Percentiles rank a stretch among this genome's conserved stretches.
These are phyloP conservation scores for Theileria parva DNA, from an alignment of 169 alveolate genomes.

Conservation along the genomic window DNA sequence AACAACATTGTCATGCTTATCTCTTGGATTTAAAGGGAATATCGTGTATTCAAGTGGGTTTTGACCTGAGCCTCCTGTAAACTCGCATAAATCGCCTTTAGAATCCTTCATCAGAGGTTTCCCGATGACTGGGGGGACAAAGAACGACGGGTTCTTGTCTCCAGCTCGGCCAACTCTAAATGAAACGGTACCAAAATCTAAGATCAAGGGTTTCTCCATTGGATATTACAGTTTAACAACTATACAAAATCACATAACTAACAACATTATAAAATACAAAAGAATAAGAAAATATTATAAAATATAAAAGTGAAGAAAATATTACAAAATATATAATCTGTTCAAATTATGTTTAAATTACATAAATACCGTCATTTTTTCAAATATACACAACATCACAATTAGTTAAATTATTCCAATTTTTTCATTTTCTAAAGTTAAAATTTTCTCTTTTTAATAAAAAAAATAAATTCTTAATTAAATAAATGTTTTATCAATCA, in stretches of 20 bases:
- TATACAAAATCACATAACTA: neutral
- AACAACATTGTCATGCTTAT: constrained; percentile 71
- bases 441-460: too few species aligned
- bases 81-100: constrained; percentile 44
- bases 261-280: neutral
- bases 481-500: too few species aligned
- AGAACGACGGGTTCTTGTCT: constrained; percentile 69
- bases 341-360: too few species aligned
- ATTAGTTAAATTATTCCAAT: neutral
- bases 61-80: constrained; percentile 38
- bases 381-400: too few species aligned
- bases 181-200: constrained; percentile 74
- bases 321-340: neutral
- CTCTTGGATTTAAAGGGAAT: constrained; percentile 73
- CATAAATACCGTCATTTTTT: too few species aligned
- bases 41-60: constrained; percentile 70
- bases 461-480: too few species aligned
- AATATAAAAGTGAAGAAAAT: neutral
- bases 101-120: constrained; percentile 47
- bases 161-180: constrained; percentile 72
- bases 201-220: constrained; percentile 59
- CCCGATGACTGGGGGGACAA: constrained; percentile 69
- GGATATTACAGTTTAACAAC: neutral
- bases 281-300: neutral
- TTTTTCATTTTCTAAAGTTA: neutral